Base-by-base conservation (phyloP, 2,329 filamentous ascomycete genomes). In the Beauveria australis region DNA sequence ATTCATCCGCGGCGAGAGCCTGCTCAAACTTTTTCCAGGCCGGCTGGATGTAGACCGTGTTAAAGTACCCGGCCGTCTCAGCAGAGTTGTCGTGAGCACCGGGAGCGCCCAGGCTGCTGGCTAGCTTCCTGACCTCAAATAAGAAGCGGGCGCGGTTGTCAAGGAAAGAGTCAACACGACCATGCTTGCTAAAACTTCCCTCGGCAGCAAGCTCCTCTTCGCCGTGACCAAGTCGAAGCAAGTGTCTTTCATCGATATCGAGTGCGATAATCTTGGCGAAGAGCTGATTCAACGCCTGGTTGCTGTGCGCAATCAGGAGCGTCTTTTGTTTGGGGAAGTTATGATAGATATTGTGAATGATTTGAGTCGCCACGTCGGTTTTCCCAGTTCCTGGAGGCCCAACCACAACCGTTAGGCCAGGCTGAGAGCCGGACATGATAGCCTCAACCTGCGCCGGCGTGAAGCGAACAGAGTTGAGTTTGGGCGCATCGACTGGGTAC, bases 281-380 rank as follows among this genome's bases (percentile, higher is more conserved):
- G 1, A 99, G 81, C 72, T 99, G 94, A 69, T 99, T 99, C 10
- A 99, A 79, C 2, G 94, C 95, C 73, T 99, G 95, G 70, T 99
- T 99, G 74, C 93, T 97, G 73, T 99, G 94, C 5, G 94, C 94
- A 64, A 99, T 86, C 46, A 99, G 84, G 19, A 99, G 78, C 0
- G 94, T 99, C 67, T 91, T 89, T 73, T 99, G 92, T 64, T 88
- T 81, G 8, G 94, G 92, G 71, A 97, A 99, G 75, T 97, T 96
- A 78, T 97, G 93, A 71, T 99, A 99, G 67, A 99, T 89, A 73
- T 97, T 97, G 78, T 91, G 97, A 76, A 99, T 99, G 71, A 97
- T 95, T 73, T 99, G 94, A 5, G 93, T 97, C 53, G 92, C 92
- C 58, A 99, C 94, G 74, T 99, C 94, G n/a, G 94, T 99, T 78